phyloP scores from a whole-genome alignment of 176 grass and related monocot genomes.

The Areca catechu region DNA sequence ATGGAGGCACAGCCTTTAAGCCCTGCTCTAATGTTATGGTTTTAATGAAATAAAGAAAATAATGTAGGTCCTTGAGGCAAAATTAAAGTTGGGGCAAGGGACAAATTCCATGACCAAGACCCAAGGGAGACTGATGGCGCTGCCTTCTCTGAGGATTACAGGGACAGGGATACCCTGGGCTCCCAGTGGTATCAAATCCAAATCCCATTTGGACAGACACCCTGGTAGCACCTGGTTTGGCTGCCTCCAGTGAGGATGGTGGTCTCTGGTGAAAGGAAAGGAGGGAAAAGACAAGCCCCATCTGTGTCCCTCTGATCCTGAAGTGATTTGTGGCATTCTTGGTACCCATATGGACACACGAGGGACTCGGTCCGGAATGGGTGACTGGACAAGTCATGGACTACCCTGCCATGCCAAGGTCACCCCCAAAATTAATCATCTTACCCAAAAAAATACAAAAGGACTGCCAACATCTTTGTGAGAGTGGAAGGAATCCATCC shows the following conservation, averaged over 20 bases:
- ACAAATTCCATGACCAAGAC: too few species aligned
- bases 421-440: too few species aligned
- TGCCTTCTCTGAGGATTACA: slow-evolving; percentile 14
- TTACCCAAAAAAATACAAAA: too few species aligned
- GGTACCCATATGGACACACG: slow-evolving; percentile 7
- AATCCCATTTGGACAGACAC: slow-evolving; percentile 4
- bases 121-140: neutral
- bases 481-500: too few species aligned
- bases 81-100: too few species aligned
- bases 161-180: too few species aligned
- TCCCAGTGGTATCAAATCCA: slow-evolving; percentile 8
- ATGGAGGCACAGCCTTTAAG: too few species aligned
- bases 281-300: neutral
- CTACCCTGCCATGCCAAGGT: neutral
- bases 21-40: too few species aligned
- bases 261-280: slow-evolving; percentile 6
- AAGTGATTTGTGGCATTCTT: slow-evolving; percentile 4
- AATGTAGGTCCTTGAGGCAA: too few species aligned
- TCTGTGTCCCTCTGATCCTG: slow-evolving; percentile 15
- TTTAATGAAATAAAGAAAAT: too few species aligned
- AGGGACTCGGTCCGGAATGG: neutral
- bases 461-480: too few species aligned
- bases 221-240: slow-evolving; percentile 1
- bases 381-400: slow-evolving; percentile 4
- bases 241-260: neutral